Base-by-base conservation (phyloP, 2,329 filamentous ascomycete species). In the Ceratocystis alfenasii region DNA sequence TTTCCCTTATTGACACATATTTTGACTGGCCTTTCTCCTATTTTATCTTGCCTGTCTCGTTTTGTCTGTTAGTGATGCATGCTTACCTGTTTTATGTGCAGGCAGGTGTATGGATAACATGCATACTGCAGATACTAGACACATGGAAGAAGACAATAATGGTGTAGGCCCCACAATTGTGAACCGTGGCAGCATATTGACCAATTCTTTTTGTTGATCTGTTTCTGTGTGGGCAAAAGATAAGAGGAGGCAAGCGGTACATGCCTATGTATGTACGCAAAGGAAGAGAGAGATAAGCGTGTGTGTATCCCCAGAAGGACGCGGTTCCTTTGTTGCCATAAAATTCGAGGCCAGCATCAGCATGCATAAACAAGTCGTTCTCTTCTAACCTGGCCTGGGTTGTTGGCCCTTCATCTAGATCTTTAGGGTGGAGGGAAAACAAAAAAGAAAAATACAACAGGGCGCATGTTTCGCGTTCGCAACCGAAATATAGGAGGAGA, bases 151-250 rank as follows among this genome's bases (percentile, higher is more conserved):
- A 41, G 36, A 41, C 36, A 12, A 12, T 41, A 41, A 41, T 41
- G 36, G 36, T 1, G 25, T 30, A 28, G 45, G 44, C 45, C 55
- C 57, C 55, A 65, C 64, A 59, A 4, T 22, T 33, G 25, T 30
- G 36, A 48, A 15, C 55, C 64, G 64, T 65, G 64, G 64, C 64
- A 65, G 45, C 12, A 30, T 62, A 8, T 50, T 6, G 28, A 25
- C 64, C 64, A 65, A 65, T 62, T 64, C 64, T 62, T 62, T 53
- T 33, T 30, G 10, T 30, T n/a, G n/a, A 22, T 41, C 36, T 30
- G 36, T 15, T 41, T 65, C 33, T 8, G 17, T 41, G 36, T 41
- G 36, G 12, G 12, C 36, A 41, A 41, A 41, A 41, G 36, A 41
- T 41, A 15, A 41, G 22, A 12, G 48, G 1, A 20, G 7, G 7